Evolutionary conservation across 257 asterid species (phyloP).

Genomic region (Solanum sejunctum): DNA sequence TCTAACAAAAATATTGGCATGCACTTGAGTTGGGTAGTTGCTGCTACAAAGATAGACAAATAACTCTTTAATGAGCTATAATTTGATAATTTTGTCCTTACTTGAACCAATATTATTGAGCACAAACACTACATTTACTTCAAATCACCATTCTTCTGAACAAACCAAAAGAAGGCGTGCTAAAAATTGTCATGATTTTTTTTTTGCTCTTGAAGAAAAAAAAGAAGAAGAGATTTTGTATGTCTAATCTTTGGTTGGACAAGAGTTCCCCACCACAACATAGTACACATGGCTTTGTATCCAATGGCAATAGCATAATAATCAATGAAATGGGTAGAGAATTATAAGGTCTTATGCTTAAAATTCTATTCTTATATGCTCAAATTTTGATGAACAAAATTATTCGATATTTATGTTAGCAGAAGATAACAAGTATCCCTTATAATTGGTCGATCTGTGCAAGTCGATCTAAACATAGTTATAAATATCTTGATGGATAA

Average conservation of each 20-base stretch:
- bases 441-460: neutral
- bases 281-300: neutral
- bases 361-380: neutral
- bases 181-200: neutral
- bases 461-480: accelerated
- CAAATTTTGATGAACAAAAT: neutral
- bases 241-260: neutral
- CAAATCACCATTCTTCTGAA: neutral
- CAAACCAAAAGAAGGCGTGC: neutral
- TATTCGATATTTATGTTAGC: neutral
- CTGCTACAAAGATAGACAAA: neutral
- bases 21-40: neutral
- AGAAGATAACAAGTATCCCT: neutral
- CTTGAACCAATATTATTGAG: neutral
- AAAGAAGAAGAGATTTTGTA: neutral
- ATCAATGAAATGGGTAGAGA: neutral
- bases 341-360: neutral
- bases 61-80: neutral
- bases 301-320: neutral
- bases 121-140: neutral
- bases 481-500: neutral
- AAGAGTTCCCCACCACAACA: slow-evolving; percentile 1
- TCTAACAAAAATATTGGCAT: too few relatives aligned
- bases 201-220: neutral
- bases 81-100: neutral